Percentiles rank a stretch among this genome's conserved stretches.
These are phyloP conservation scores for Candida sanyaensis DNA, from an alignment of 1,139 yeast genomes.

Conservation along the genomic window DNA sequence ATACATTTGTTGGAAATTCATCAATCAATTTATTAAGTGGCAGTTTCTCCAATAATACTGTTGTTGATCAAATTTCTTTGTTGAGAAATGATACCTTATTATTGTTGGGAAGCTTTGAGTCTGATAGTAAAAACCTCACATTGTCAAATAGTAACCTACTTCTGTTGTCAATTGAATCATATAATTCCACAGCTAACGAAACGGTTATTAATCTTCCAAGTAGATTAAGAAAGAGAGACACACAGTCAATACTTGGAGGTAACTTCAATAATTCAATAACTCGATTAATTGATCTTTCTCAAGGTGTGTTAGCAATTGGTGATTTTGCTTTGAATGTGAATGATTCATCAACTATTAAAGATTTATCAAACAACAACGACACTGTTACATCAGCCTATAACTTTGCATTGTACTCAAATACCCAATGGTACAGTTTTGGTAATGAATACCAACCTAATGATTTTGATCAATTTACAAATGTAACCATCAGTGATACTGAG, in stretches of 20 bases:
- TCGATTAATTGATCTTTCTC: conserved; percentile 21
- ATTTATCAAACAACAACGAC: conserved; percentile 32
- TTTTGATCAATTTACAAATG: conserved; percentile 34
- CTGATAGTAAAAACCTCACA: conserved; percentile 32
- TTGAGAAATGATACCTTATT: conserved; percentile 27
- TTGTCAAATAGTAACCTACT: conserved; percentile 31
- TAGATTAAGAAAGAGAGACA: conserved; percentile 25
- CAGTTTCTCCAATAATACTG: conserved; percentile 42
- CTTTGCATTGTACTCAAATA: conserved; percentile 30
- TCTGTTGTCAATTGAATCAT: conserved; percentile 27
- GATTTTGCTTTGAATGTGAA: conserved; percentile 26
- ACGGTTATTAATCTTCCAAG: conserved; percentile 18
- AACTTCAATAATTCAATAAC: conserved; percentile 32
- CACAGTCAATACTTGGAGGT: conserved; percentile 27
- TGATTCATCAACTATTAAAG: conserved; percentile 17
- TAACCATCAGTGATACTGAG: conserved; percentile 36
- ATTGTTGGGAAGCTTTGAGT: conserved; percentile 51
- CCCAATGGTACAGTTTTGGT: conserved; percentile 43
- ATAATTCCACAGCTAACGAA: conserved; percentile 36
- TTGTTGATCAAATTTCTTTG: conserved; percentile 34
- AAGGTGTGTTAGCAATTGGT: conserved; percentile 33
- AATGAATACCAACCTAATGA: conserved; percentile 26
- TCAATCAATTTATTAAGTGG: conserved; percentile 66
- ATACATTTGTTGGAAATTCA: conserved; percentile 63
- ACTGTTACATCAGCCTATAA: conserved; percentile 32